Conservation (phyloP, 2,329 filamentous ascomycete species). For the Aureobasidium namibiae region DNA sequence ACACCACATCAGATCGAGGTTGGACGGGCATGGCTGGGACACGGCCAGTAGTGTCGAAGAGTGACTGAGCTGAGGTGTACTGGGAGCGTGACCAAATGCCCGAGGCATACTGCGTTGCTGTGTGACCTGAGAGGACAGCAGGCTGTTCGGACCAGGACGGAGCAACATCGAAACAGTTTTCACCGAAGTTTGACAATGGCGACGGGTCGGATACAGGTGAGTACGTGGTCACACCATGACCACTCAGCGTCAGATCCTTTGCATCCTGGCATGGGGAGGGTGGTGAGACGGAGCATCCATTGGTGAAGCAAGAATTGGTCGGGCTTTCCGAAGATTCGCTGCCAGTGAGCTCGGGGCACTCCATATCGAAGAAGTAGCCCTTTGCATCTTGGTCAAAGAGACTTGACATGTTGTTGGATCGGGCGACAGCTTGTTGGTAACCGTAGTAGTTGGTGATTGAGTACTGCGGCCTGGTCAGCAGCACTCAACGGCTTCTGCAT, state of each 20-base stretch:
- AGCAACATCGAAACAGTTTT: background rate
- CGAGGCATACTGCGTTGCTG: background rate
- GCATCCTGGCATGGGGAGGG: background rate
- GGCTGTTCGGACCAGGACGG: background rate
- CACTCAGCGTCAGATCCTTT: background rate
- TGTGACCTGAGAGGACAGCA: background rate
- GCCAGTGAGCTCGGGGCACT: constrained; percentile 8
- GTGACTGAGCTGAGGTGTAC: background rate
- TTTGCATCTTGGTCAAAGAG: background rate
- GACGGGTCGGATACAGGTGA: background rate
- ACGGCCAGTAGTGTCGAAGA: background rate
- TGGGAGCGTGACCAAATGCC: background rate
- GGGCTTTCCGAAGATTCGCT: background rate
- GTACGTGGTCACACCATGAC: background rate
- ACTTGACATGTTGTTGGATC: background rate
- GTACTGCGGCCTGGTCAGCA: background rate
- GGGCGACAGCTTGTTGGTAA: background rate
- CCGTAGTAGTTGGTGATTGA: background rate
- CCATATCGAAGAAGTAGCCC: constrained; percentile 3
- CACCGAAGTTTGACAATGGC: background rate
- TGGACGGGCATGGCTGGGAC: background rate
- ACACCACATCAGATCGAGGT: background rate
- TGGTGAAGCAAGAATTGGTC: background rate
- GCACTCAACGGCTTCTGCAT: background rate
- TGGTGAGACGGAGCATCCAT: background rate